These are phyloP conservation scores for Bathelium albidoporum DNA, from an alignment of 495 filamentous ascomycete species.

Conservation along the genomic window DNA sequence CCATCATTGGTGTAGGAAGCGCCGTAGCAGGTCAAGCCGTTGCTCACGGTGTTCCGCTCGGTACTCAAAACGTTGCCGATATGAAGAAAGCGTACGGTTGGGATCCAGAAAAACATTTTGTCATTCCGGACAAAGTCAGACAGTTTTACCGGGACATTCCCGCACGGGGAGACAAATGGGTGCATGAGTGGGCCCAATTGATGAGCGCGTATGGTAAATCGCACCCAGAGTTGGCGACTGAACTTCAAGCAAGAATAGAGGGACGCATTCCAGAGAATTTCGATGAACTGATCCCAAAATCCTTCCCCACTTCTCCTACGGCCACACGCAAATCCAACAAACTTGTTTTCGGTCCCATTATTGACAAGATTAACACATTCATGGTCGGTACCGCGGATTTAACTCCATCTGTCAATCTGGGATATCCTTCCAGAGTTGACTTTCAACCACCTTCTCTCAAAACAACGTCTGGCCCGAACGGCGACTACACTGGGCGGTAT, in stretches of 20 bases:
- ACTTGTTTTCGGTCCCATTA: constrained; percentile 42
- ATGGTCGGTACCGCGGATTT: constrained; percentile 53
- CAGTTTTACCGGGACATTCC: constrained; percentile 40
- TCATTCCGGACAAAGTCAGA: constrained; percentile 37
- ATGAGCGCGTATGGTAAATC: constrained; percentile 32
- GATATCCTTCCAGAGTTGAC: constrained; percentile 43
- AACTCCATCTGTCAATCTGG: constrained; percentile 48
- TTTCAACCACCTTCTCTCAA: constrained; percentile 35
- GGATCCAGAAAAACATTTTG: constrained; percentile 37
- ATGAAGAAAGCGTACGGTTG: constrained; percentile 41
- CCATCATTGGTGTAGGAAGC: constrained; percentile 46
- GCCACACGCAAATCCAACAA: constrained; percentile 41
- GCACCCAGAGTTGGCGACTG: constrained; percentile 38
- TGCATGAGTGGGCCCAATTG: constrained; percentile 38
- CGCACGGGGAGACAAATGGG: constrained; percentile 32
- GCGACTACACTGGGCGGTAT: constrained; percentile 82
- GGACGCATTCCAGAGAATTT: constrained; percentile 40
- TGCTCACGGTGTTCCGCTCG: constrained; percentile 45
- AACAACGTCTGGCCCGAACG: constrained; percentile 27
- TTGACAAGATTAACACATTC: constrained; percentile 37
- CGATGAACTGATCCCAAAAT: constrained; percentile 36
- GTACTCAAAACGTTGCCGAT: constrained; percentile 35
- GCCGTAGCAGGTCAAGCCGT: constrained; percentile 38
- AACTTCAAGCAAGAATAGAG: constrained; percentile 38
- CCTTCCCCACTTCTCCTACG: constrained; percentile 39